Evolutionary conservation across 129 eudicot genomes (phyloP), one percentile per base, ranked within the genome.

Genomic region (Flaveria ramosissima): DNA sequence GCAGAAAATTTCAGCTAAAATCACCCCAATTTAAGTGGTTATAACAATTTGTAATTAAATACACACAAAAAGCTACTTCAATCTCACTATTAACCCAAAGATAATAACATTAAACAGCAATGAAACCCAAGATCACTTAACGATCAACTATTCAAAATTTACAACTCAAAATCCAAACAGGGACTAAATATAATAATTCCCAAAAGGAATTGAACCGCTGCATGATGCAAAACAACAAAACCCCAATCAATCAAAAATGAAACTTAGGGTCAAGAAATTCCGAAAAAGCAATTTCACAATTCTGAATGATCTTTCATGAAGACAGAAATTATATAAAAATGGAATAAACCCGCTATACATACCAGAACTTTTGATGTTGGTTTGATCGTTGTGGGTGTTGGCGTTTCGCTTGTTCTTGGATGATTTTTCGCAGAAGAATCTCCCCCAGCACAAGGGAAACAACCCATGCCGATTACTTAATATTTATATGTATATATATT

Each of bases 371-470:
- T 53, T 73, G 51, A 57, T 52, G 43, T 73, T 55, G 15, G 77
- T 41, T 84, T 73, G 88, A 81, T 88, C 85, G 45, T 55, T 80
- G 23, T 73, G 69, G 69, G 63, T 66, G 70, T n/a, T 26, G 1
- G 79, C 76, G 43, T 19, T 73, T 72, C 61, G 73, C 72, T 81
- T 87, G 46, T 71, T 80, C 26, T 84, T 75, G 52, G 84, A 76
- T 76, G 81, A 68, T 78, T 70, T 67, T 78, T 80, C 0, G 76
- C 39, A 6, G 88, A 79, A 75, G 84, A 75, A 69, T 85, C 85
- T 24, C 92, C 85, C 13, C 92, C 87, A 41, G 83, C 78, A 61
- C 89, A 85, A 71, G 71, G 82, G 81, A 85, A 85, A 75, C 92
- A 88, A 26, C 68, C 42, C 68, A 61, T 61, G 68, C 19, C 68